Evolutionary conservation across 768 basidiomycete species (phyloP).

Genomic region (Trichaptum fuscoviolaceum): DNA sequence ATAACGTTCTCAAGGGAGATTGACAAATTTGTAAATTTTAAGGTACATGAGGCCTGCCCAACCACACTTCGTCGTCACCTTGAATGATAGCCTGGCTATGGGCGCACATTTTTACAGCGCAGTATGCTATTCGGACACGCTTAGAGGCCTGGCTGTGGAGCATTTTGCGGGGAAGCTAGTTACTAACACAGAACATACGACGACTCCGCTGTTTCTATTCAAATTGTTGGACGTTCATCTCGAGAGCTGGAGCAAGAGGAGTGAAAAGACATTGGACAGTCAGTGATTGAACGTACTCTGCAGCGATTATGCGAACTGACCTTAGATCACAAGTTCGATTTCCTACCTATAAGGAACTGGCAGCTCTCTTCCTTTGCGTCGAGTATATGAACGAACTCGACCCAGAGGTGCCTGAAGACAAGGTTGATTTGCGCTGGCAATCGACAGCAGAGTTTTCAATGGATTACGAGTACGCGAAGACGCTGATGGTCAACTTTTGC

Average conservation of each 20-base stretch:
- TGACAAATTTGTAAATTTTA: no score
- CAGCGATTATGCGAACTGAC: neutral
- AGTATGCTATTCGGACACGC: neutral
- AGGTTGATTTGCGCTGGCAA: neutral
- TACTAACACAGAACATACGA: neutral
- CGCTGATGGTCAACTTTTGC: slow-evolving; percentile 35
- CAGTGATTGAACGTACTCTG: no score
- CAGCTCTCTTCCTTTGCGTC: slow-evolving; percentile 21
- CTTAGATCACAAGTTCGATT: no score
- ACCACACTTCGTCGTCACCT: neutral
- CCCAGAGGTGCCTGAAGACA: neutral
- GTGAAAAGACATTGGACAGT: no score
- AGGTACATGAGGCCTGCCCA: neutral
- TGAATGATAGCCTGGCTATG: neutral
- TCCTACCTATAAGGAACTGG: no score
- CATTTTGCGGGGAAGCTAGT: neutral
- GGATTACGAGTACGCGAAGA: slow-evolving; percentile 27
- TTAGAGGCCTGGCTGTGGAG: neutral
- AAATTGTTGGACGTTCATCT: neutral
- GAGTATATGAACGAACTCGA: neutral
- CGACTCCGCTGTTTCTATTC: neutral
- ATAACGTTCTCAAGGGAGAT: no score
- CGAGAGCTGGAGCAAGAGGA: no score
- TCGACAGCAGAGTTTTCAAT: neutral
- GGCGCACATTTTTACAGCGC: neutral